Base-by-base conservation (phyloP, 345 rosid species). In the Rhizophora apiculata region DNA sequence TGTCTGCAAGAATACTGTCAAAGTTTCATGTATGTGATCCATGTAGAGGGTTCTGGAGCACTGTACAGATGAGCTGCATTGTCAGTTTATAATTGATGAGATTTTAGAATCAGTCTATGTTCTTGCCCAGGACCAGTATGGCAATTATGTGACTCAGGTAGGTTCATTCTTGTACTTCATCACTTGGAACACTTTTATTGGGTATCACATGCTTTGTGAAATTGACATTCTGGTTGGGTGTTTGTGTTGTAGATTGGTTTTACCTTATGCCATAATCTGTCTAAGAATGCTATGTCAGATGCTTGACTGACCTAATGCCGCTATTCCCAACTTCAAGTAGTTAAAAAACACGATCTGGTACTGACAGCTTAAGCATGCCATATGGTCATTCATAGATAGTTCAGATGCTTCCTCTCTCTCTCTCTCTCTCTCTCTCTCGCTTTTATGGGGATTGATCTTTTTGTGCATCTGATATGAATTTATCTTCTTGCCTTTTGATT, bases 101-200 rank as follows among this genome's bases (percentile, higher is more conserved):
- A 96, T 90, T 66, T 75, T 92, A 85, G 99, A 88, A 63, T 91
- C 97, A 53, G 87, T 89, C 36, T 79, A 63, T 79, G 63, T 30
- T 74, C 99, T 96, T 81, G 96, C 99, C 75, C 94, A 88, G 70
- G 97, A 96, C 73, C 99, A 89, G 73, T 96, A 96, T 83, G 98
- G 99, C 60, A 96, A 96, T 82, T 96, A 96, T 81, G 98, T 96
- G 61, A 89, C 92, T 53, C 99, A 96, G 99, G 99, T 92, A 58
- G 64, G 82, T 52, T 49, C 13, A 27, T 4, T 52, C 10, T 46
- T 21, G 16, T 29, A 6, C 62, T 39, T 27, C 49, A 21, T 36
- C 30, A 32, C 68, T 52, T n/a, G 34, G 36, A 26, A 66, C 22
- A 59, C 21, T 9, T 72, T 56, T 56, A 3, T 16, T 56, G 13